phyloP scores from a whole-genome alignment of 768 basidiomycete genomes.

The Boletus vinaceobasis region DNA sequence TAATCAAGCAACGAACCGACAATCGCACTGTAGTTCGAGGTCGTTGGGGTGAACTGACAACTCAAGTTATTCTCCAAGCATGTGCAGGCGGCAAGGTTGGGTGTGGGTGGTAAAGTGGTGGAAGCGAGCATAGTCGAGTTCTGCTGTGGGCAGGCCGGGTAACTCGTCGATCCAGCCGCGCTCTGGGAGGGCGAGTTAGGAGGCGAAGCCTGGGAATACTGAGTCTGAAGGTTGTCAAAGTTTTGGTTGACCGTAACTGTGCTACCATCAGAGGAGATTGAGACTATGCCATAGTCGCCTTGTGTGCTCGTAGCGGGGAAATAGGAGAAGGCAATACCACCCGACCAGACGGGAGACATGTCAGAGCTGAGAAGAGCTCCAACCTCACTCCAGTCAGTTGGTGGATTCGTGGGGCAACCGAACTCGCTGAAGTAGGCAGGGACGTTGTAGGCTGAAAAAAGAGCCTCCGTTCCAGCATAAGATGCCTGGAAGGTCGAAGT shows the following conservation, averaged over 20 bases:
- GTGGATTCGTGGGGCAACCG: conserved; percentile 66
- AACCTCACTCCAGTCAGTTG: conserved; percentile 74
- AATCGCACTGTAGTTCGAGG: conserved; percentile 55
- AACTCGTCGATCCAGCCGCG: conserved; percentile 47
- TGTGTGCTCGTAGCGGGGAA: conserved; percentile 74
- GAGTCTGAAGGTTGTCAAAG: conserved; percentile 59
- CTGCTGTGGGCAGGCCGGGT: conserved; percentile 59
- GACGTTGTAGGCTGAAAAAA: conserved; percentile 66
- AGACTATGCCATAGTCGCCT: conserved; percentile 85
- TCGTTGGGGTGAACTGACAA: conserved; percentile 69
- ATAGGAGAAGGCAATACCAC: conserved; percentile 86
- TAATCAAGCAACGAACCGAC: conserved; percentile 61
- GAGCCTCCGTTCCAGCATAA: conserved; percentile 53
- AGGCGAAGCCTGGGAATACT: conserved; percentile 55
- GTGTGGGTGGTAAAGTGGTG: conserved; percentile 75
- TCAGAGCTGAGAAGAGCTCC: conserved; percentile 64
- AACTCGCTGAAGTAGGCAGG: conserved; percentile 90
- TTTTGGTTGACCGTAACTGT: conserved; percentile 69
- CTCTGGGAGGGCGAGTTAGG: conserved; percentile 63
- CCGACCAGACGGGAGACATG: conserved; percentile 81
- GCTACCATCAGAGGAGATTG: conserved; percentile 58
- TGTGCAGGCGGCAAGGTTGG: conserved; percentile 73
- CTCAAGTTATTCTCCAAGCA: conserved; percentile 68
- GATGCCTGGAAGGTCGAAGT: conserved; percentile 51
- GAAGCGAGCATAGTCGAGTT: conserved; percentile 63